Conservation (phyloP, 2,329 filamentous ascomycete species). For the Fusarium cicatricum region DNA sequence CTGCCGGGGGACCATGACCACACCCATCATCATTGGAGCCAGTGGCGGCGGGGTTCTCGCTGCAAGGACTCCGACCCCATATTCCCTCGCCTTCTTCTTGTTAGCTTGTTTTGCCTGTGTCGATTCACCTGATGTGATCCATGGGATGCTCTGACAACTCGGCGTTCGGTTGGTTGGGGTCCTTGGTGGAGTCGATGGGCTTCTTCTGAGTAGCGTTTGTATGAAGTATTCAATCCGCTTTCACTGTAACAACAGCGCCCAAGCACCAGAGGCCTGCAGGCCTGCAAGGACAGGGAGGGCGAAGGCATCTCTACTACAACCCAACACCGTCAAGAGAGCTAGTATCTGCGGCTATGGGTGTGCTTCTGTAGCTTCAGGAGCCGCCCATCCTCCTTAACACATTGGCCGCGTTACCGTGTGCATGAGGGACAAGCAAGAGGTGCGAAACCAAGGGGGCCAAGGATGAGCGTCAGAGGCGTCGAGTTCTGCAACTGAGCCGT, state of each 20-base stretch:
- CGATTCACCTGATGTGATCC: conserved; percentile 39
- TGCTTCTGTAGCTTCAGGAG: conserved; percentile 10
- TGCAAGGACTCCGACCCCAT: neutral
- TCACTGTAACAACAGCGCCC: conserved; percentile 40
- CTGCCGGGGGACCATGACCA: conserved; percentile 7
- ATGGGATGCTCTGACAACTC: conserved; percentile 33
- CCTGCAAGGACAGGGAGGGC: conserved; percentile 38
- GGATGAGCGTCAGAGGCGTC: conserved; percentile 33
- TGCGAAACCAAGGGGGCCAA: conserved; percentile 8
- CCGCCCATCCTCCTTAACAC: conserved; percentile 5
- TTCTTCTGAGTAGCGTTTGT: conserved; percentile 37
- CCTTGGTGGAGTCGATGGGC: conserved; percentile 34
- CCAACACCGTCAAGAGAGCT: conserved; percentile 8
- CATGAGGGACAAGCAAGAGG: neutral
- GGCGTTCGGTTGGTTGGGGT: conserved; percentile 36
- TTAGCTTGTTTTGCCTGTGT: conserved; percentile 9
- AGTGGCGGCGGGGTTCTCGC: conserved; percentile 19
- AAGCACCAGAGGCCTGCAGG: conserved; percentile 34
- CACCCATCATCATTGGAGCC: conserved; percentile 14
- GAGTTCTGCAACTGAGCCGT: conserved; percentile 29
- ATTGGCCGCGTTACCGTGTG: neutral
- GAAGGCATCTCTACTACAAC: neutral
- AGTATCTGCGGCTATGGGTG: conserved; percentile 2
- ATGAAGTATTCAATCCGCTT: conserved; percentile 43
- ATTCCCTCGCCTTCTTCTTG: conserved; percentile 7